These are phyloP conservation scores for Podaxis pistillaris DNA, from an alignment of 768 basidiomycete species.

Conservation along the genomic window DNA sequence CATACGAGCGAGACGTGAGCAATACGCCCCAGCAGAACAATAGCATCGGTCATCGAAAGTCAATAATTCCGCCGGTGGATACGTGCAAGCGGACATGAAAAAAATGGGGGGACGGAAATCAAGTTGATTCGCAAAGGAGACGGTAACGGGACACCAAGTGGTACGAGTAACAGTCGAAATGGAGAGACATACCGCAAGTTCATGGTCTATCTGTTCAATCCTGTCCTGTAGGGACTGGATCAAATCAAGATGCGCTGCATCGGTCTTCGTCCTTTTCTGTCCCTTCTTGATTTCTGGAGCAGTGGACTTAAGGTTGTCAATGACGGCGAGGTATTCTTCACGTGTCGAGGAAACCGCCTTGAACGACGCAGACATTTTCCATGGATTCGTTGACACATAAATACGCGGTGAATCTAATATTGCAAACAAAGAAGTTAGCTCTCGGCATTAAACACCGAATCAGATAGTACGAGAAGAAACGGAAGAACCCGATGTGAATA, in stretches of 20 bases:
- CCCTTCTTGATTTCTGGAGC: slow-evolving; percentile 46
- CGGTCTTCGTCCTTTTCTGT: slow-evolving; percentile 53
- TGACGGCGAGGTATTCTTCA: slow-evolving; percentile 66
- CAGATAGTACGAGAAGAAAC: slow-evolving; percentile 10
- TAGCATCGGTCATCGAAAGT: neutral
- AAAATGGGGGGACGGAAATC: neutral
- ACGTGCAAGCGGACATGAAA: neutral
- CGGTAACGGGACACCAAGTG: slow-evolving; percentile 11
- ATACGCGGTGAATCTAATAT: slow-evolving; percentile 78
- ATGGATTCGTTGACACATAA: slow-evolving; percentile 84
- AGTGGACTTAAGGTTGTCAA: slow-evolving; percentile 58
- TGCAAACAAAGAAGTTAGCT: slow-evolving; percentile 24
- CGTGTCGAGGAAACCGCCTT: slow-evolving; percentile 67
- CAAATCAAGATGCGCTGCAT: slow-evolving; percentile 59
- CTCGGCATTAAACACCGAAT: slow-evolving; percentile 22
- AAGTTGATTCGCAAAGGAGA: neutral
- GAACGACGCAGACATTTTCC: slow-evolving; percentile 83
- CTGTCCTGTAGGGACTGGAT: slow-evolving; percentile 63
- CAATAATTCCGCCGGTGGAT: slow-evolving; percentile 11
- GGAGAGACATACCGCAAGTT: slow-evolving; percentile 59
- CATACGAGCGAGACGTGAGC: neutral
- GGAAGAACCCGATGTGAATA: neutral
- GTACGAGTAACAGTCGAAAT: slow-evolving; percentile 15
- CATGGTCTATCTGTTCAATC: slow-evolving; percentile 63
- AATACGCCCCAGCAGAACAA: neutral